Conservation (phyloP, 1,284 basidiomycete genomes). For the Boletus mariae region DNA sequence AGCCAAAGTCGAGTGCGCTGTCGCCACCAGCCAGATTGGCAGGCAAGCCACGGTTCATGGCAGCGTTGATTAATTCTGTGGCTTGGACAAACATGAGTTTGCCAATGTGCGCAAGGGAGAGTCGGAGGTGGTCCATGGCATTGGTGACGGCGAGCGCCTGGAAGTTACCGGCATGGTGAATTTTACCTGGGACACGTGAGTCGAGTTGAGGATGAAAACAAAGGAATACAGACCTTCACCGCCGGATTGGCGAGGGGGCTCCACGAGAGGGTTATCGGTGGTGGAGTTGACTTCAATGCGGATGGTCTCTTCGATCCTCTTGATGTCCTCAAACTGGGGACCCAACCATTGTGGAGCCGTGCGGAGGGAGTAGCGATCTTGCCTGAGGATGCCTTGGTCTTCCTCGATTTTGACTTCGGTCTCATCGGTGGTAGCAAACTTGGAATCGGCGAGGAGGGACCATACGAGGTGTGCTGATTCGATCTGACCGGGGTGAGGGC, state of each 20-base stretch:
- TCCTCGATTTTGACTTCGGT: slow-evolving; percentile 62
- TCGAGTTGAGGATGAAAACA: slow-evolving; percentile 20
- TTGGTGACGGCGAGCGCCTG: slow-evolving; percentile 86
- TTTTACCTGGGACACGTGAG: slow-evolving; percentile 64
- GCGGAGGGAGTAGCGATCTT: slow-evolving; percentile 67
- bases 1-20: slow-evolving; percentile 79
- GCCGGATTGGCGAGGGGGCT: slow-evolving; percentile 20
- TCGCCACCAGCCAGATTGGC: slow-evolving; percentile 81
- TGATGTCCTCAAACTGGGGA: slow-evolving; percentile 80
- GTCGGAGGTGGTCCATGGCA: slow-evolving; percentile 84
- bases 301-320: slow-evolving; percentile 60
- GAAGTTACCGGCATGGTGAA: slow-evolving; percentile 86
- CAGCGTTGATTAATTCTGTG: slow-evolving; percentile 78
- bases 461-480: slow-evolving; percentile 70
- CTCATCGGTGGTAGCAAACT: slow-evolving; percentile 59
- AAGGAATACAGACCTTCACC: slow-evolving; percentile 17
- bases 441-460: slow-evolving; percentile 68
- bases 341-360: slow-evolving; percentile 84
- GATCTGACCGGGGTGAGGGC: slow-evolving; percentile 87
- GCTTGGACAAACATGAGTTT: slow-evolving; percentile 82
- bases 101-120: slow-evolving; percentile 78
- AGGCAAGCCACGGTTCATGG: slow-evolving; percentile 80
- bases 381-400: slow-evolving; percentile 64
- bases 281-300: slow-evolving; percentile 82
- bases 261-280: slow-evolving; percentile 32